A percentile compares a stretch with the other conserved stretches of the same genome.
phyloP scores from a whole-genome alignment of 2,329 filamentous ascomycete genomes.

The Nigrospora osmanthi region DNA sequence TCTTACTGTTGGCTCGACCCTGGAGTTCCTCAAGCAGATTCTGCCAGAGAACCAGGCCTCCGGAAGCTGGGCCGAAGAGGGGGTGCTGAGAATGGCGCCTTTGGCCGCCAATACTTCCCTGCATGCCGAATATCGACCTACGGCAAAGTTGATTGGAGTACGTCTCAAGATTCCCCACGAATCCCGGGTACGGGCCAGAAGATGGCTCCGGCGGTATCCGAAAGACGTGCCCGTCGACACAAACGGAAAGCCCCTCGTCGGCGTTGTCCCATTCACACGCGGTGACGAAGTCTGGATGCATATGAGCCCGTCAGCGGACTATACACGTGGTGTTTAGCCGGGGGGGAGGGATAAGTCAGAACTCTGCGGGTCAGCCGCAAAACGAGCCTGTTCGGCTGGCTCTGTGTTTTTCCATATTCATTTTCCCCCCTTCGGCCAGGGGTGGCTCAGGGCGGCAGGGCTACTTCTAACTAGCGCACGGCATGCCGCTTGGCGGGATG shows the following conservation, averaged over 20 bases:
- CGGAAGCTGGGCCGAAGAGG: constrained; percentile 46
- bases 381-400: too few relatives aligned
- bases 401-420: too few relatives aligned
- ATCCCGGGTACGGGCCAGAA: constrained; percentile 38
- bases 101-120: constrained; percentile 29
- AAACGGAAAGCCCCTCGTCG: constrained; percentile 26
- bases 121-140: constrained; percentile 43
- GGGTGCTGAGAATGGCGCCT: constrained; percentile 34
- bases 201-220: constrained; percentile 31
- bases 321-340: constrained; percentile 6
- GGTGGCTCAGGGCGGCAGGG: too few relatives aligned
- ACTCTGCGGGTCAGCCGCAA: too few relatives aligned
- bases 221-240: constrained; percentile 27
- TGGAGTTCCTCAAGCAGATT: constrained; percentile 53
- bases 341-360: too few relatives aligned
- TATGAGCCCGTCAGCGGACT: constrained; percentile 26
- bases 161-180: constrained; percentile 52
- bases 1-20: constrained; percentile 52
- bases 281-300: constrained; percentile 48
- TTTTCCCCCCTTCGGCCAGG: too few relatives aligned
- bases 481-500: too few relatives aligned
- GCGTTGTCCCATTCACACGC: constrained; percentile 18
- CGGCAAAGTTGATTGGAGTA: constrained; percentile 50
- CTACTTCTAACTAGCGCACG: too few relatives aligned
- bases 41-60: constrained; percentile 37